A percentile compares a stretch with the other conserved stretches of the same genome.
phyloP scores from a whole-genome alignment of 2,329 filamentous ascomycete species.

The Monosporascus sp. region DNA sequence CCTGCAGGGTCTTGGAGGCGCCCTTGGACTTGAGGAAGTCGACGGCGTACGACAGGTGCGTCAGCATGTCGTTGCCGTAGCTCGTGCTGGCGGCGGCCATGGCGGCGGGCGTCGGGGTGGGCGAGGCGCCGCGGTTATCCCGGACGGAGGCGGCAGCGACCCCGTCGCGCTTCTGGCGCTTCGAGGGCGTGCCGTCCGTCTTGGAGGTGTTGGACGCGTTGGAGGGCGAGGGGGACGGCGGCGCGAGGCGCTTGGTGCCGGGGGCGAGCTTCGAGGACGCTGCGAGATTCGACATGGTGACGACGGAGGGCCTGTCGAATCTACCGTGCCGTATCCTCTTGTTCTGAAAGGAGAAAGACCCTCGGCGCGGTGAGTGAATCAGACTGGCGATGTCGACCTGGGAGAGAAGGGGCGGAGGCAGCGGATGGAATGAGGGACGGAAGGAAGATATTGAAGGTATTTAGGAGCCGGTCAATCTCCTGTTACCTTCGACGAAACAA shows the following conservation, averaged over 20 bases:
- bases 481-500: too few species aligned
- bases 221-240: slow-evolving; percentile 59
- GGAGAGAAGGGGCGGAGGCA: too few species aligned
- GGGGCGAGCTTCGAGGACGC: slow-evolving; percentile 55
- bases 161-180: slow-evolving; percentile 54
- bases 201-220: slow-evolving; percentile 44
- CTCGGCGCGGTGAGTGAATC: too few species aligned
- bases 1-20: slow-evolving; percentile 62
- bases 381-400: too few species aligned
- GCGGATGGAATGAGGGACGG: too few species aligned
- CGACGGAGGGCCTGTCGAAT: slow-evolving; percentile 27
- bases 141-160: slow-evolving; percentile 1
- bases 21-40: slow-evolving; percentile 72
- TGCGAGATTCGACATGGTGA: slow-evolving; percentile 56
- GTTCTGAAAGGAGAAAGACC: too few species aligned
- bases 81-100: slow-evolving; percentile 55
- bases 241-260: slow-evolving; percentile 47
- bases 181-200: slow-evolving; percentile 55
- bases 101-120: slow-evolving; percentile 28
- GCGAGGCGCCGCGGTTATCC: slow-evolving; percentile 16
- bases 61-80: slow-evolving; percentile 75
- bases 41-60: slow-evolving; percentile 82
- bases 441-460: too few species aligned
- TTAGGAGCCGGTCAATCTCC: too few species aligned
- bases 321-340: too few species aligned